Conservation (phyloP, 108 stramenopile genomes). For the Mayamaea pseudoterrestris region DNA sequence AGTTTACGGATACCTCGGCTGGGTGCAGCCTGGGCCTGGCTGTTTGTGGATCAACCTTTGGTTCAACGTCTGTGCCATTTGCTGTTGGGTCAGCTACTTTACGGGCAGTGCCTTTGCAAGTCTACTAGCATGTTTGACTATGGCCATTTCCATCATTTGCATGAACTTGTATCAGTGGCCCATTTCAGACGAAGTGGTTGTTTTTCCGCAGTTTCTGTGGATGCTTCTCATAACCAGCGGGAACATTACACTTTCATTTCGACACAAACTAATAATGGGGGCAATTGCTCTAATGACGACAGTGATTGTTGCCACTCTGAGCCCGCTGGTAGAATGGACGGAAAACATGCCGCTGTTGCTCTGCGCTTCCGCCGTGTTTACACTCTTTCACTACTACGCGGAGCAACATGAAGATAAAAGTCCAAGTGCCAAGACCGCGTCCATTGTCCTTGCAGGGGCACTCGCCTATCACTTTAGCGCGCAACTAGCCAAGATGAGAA, state of each 20-base stretch:
- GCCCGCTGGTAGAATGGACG: background rate
- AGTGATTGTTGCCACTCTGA: background rate
- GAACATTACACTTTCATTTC: background rate
- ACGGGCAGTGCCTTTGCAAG: background rate
- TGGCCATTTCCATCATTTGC: background rate
- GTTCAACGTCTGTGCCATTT: too few relatives aligned
- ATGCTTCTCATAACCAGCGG: background rate
- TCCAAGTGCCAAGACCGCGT: background rate
- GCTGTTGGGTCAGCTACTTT: too few relatives aligned
- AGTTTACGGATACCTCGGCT: slow-evolving; percentile 1
- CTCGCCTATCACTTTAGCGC: background rate
- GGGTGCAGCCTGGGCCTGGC: too few relatives aligned
- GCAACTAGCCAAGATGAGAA: background rate
- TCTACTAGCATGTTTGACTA: background rate
- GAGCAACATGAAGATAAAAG: background rate
- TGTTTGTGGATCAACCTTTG: background rate
- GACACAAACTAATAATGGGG: background rate
- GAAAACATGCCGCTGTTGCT: background rate
- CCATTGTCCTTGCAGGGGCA: background rate
- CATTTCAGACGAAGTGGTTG: background rate
- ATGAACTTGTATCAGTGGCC: slow-evolving; percentile 2
- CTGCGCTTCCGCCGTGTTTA: background rate
- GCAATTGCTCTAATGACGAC: background rate
- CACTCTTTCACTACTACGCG: slow-evolving; percentile 2
- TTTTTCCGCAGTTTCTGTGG: background rate